A percentile compares a stretch with the other conserved stretches of the same genome.
phyloP scores from a whole-genome alignment of 192 early-diverging fungal species.

The Coemansia sp. region DNA sequence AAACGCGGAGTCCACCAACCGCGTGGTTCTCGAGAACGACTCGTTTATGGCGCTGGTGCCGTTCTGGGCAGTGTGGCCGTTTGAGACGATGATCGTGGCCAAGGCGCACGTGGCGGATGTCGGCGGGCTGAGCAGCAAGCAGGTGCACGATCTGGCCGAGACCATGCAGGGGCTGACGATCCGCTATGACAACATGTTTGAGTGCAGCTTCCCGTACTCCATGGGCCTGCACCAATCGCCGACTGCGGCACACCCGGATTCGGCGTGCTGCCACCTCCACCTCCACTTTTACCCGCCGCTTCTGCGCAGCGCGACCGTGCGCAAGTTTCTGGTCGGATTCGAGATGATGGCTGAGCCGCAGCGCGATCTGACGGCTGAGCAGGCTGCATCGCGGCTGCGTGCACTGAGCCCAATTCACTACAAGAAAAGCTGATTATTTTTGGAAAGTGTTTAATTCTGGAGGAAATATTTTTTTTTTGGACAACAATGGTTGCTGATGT shows the following conservation, averaged over 20 bases:
- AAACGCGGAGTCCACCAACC: conserved; percentile 25
- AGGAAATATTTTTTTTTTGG: too few species aligned
- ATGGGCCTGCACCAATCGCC: conserved; percentile 96
- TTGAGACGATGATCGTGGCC: conserved; percentile 83
- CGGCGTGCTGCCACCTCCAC: conserved; percentile 72
- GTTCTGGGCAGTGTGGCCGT: conserved; percentile 98
- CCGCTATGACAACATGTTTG: conserved; percentile 92
- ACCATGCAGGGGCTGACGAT: conserved; percentile 73
- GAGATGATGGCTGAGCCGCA: conserved; percentile 94
- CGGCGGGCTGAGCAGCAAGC: conserved; percentile 45
- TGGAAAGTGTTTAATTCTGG: not conserved
- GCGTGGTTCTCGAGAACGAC: conserved; percentile 78
- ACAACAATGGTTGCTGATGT: too few species aligned
- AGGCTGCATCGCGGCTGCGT: conserved; percentile 75
- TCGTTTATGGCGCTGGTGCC: conserved; percentile 84
- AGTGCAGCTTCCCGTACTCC: conserved; percentile 91
- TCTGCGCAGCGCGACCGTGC: conserved; percentile 82
- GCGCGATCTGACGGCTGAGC: conserved; percentile 92
- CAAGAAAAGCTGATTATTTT: conserved; percentile 2
- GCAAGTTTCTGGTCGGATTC: conserved; percentile 95
- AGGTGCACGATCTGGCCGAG: conserved; percentile 70
- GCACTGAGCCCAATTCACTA: conserved; percentile 47
- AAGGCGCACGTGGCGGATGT: conserved; percentile 63
- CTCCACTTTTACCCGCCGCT: conserved; percentile 96
- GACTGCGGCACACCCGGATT: conserved; percentile 54